Evolutionary conservation across 2,329 filamentous ascomycete species (phyloP).

Genomic region (Dothistroma pini): DNA sequence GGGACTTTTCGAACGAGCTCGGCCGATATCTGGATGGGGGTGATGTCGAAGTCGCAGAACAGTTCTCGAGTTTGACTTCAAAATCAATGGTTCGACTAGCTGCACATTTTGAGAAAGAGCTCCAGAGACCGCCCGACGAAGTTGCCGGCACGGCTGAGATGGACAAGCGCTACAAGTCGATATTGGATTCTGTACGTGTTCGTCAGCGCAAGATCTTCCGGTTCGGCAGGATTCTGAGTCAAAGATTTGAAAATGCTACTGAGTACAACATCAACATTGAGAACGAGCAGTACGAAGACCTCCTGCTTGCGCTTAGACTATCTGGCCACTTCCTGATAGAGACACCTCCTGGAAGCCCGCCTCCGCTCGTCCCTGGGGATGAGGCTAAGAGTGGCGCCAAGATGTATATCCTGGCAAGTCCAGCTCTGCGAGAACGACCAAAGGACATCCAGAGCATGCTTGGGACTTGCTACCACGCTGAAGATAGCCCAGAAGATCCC

Average conservation of each 20-base stretch:
- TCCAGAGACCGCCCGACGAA: slow-evolving; percentile 80
- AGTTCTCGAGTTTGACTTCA: slow-evolving; percentile 89
- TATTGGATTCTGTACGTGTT: slow-evolving; percentile 91
- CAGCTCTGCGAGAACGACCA: slow-evolving; percentile 67
- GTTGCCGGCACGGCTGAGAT: slow-evolving; percentile 68
- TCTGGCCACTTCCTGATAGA: slow-evolving; percentile 87
- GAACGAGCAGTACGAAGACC: slow-evolving; percentile 64
- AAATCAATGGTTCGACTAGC: slow-evolving; percentile 88
- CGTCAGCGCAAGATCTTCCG: slow-evolving; percentile 94
- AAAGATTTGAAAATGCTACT: slow-evolving; percentile 93
- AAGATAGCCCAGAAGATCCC: slow-evolving; percentile 66
- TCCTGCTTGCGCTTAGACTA: slow-evolving; percentile 75
- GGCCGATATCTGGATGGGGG: slow-evolving; percentile 87
- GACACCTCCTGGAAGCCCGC: slow-evolving; percentile 52
- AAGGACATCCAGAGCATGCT: slow-evolving; percentile 84
- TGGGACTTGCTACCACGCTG: slow-evolving; percentile 70
- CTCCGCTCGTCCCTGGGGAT: slow-evolving; percentile 11
- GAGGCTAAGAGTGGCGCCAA: slow-evolving; percentile 45
- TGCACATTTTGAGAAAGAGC: slow-evolving; percentile 85
- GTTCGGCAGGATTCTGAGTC: slow-evolving; percentile 84
- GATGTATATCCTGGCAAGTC: slow-evolving; percentile 75
- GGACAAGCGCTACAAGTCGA: slow-evolving; percentile 95
- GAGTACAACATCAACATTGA: slow-evolving; percentile 84
- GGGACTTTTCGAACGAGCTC: slow-evolving; percentile 94
- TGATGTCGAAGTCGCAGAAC: slow-evolving; percentile 94